A percentile compares a stretch with the other conserved stretches of the same genome.
Evolutionary conservation across 169 alveolate genomes (phyloP).

Genomic region (Cryptosporidium ryanae): DNA sequence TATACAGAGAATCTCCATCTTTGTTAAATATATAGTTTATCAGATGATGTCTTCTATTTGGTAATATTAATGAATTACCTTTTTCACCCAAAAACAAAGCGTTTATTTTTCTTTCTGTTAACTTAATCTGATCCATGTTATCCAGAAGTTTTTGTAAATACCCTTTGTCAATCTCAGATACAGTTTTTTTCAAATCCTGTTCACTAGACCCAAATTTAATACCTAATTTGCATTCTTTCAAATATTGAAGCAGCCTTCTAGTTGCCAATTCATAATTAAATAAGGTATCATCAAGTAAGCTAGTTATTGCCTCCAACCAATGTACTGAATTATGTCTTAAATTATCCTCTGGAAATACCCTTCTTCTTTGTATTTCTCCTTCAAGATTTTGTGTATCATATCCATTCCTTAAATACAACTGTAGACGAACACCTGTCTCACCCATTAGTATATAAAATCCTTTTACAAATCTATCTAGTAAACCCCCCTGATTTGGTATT

Average conservation of each 20-base stretch:
- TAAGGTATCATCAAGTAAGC: slow-evolving; percentile 8
- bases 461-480: slow-evolving; percentile 26
- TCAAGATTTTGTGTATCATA: slow-evolving; percentile 2
- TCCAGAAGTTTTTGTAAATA: slow-evolving; percentile 44
- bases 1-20: slow-evolving; percentile 23
- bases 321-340: slow-evolving; percentile 16
- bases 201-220: slow-evolving; percentile 20
- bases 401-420: slow-evolving; percentile 23
- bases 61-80: slow-evolving; percentile 33
- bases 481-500: slow-evolving; percentile 46
- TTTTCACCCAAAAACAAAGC: slow-evolving; percentile 39
- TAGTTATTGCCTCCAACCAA: slow-evolving; percentile 6
- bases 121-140: slow-evolving; percentile 14
- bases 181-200: slow-evolving; percentile 18
- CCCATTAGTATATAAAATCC: slow-evolving; percentile 39
- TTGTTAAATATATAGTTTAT: slow-evolving; percentile 41
- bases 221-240: slow-evolving; percentile 59
- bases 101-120: slow-evolving; percentile 32
- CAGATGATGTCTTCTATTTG: slow-evolving; percentile 45
- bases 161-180: slow-evolving; percentile 2
- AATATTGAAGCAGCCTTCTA: slow-evolving; percentile 35
- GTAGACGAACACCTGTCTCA: slow-evolving; percentile 48
- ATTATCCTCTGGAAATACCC: slow-evolving; percentile 42
- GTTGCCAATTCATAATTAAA: slow-evolving; percentile 47
- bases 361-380: background rate